Conservation (phyloP, 2,329 filamentous ascomycete genomes). For the Calonectria hongkongensis region DNA sequence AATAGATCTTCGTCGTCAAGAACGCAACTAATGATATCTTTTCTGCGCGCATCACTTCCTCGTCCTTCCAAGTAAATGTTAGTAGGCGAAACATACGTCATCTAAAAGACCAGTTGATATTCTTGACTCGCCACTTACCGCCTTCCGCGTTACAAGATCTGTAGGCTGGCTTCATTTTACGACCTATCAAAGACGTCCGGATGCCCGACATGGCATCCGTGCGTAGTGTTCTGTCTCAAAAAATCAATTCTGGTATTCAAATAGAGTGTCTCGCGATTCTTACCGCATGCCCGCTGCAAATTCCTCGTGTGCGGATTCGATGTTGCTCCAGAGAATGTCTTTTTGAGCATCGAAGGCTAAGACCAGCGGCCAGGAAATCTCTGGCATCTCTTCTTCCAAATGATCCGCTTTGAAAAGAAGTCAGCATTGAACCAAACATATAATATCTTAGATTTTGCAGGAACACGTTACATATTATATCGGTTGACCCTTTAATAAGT, state of each 20-base stretch:
- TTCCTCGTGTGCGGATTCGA: conserved; percentile 54
- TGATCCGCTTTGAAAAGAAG: not conserved
- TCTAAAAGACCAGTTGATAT: too few relatives aligned
- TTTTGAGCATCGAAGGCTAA: conserved; percentile 55
- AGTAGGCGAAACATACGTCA: not conserved
- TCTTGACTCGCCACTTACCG: conserved; percentile 51
- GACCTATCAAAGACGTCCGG: conserved; percentile 61
- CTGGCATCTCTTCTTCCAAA: conserved; percentile 1
- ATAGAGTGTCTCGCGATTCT: not conserved
- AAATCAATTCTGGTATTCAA: not conserved
- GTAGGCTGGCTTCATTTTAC: conserved; percentile 61
- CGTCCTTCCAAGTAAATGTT: conserved; percentile 51
- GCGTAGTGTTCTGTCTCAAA: conserved; percentile 55
- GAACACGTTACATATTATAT: conserved; percentile 42
- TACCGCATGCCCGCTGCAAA: conserved; percentile 46
- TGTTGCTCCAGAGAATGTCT: conserved; percentile 51
- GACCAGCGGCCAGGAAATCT: conserved; percentile 43
- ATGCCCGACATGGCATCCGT: conserved; percentile 60
- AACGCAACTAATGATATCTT: conserved; percentile 57
- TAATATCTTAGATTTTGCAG: not conserved
- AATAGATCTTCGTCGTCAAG: conserved; percentile 57
- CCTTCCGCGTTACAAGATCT: conserved; percentile 54
- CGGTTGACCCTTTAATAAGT: conserved; percentile 32
- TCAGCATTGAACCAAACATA: not conserved
- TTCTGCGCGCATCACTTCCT: conserved; percentile 59